phyloP scores from a whole-genome alignment of 768 basidiomycete genomes.

The Lyophyllum decastes region DNA sequence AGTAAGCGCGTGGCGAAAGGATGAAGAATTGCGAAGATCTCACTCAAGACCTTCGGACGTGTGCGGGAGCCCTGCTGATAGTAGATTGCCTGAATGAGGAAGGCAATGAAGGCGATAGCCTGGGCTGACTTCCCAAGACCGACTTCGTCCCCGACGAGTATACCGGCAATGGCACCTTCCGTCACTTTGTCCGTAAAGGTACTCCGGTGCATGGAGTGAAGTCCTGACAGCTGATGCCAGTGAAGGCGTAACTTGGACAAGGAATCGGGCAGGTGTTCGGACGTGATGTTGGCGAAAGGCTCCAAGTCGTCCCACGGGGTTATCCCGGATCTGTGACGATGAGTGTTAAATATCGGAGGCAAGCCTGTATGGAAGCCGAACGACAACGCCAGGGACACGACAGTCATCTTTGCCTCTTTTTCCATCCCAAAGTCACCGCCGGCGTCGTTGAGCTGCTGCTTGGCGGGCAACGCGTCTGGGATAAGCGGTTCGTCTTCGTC shows the following conservation, averaged over 20 bases:
- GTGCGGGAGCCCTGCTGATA: not conserved
- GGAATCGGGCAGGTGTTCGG: not conserved
- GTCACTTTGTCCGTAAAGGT: slow-evolving; percentile 14
- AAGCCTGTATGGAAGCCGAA: slow-evolving; percentile 20
- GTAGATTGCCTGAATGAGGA: slow-evolving; percentile 15
- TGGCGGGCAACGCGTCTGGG: slow-evolving; percentile 7
- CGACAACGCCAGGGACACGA: not conserved
- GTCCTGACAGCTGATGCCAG: slow-evolving; percentile 29
- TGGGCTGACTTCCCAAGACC: slow-evolving; percentile 33
- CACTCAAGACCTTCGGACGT: slow-evolving; percentile 1
- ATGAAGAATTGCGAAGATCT: not conserved
- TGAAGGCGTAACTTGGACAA: slow-evolving; percentile 14
- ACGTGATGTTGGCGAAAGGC: not conserved
- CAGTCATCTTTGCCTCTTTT: slow-evolving; percentile 1
- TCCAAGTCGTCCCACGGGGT: slow-evolving; percentile 19
- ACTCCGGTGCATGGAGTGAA: slow-evolving; percentile 20
- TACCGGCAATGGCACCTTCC: slow-evolving; percentile 1
- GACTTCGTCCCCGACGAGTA: slow-evolving; percentile 29
- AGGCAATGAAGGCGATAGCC: slow-evolving; percentile 17
- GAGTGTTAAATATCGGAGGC: slow-evolving; percentile 22
- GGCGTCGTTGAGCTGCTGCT: slow-evolving; percentile 15
- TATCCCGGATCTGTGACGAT: slow-evolving; percentile 17
- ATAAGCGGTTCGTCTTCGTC: not conserved
- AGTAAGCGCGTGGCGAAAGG: not conserved
- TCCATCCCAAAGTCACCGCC: slow-evolving; percentile 10